These are phyloP conservation scores for Jatropha multifida DNA, from an alignment of 441 rosid genomes.

Conservation along the genomic window DNA sequence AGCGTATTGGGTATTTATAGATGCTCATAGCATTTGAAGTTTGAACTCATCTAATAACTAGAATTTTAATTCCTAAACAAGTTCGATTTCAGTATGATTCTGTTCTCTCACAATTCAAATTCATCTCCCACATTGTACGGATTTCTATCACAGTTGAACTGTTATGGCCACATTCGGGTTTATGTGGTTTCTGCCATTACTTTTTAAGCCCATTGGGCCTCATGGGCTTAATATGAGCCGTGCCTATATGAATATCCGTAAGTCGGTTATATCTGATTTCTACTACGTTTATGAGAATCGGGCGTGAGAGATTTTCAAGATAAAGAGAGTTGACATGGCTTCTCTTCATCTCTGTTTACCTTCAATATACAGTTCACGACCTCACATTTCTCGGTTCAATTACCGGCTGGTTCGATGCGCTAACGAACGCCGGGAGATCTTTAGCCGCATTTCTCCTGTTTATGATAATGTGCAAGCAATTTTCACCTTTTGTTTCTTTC, in stretches of 20 bases:
- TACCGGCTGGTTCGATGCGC: constrained; percentile 34
- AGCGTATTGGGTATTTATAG: too few species aligned
- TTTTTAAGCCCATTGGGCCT: neutral
- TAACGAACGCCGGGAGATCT: constrained; percentile 61
- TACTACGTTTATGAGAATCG: too few species aligned
- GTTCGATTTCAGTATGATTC: too few species aligned
- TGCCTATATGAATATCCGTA: neutral
- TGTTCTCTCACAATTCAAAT: too few species aligned
- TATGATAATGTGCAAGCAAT: constrained; percentile 52
- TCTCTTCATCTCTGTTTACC: constrained; percentile 29
- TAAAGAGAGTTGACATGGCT: constrained; percentile 30
- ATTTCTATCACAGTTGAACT: too few species aligned
- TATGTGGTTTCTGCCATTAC: too few species aligned
- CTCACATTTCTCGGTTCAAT: constrained; percentile 3
- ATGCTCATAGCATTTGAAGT: too few species aligned
- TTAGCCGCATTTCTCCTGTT: constrained; percentile 78
- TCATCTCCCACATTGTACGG: too few species aligned
- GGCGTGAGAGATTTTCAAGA: neutral
- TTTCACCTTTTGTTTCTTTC: neutral
- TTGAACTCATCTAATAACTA: too few species aligned
- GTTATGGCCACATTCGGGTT: too few species aligned
- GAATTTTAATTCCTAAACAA: too few species aligned
- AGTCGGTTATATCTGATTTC: neutral
- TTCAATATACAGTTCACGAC: constrained; percentile 17
- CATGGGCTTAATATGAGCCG: neutral